Percentiles rank a stretch among this genome's conserved stretches.
These are phyloP conservation scores for Aegilops sharonensis DNA, from an alignment of 176 grass and related monocot species.

Conservation along the genomic window DNA sequence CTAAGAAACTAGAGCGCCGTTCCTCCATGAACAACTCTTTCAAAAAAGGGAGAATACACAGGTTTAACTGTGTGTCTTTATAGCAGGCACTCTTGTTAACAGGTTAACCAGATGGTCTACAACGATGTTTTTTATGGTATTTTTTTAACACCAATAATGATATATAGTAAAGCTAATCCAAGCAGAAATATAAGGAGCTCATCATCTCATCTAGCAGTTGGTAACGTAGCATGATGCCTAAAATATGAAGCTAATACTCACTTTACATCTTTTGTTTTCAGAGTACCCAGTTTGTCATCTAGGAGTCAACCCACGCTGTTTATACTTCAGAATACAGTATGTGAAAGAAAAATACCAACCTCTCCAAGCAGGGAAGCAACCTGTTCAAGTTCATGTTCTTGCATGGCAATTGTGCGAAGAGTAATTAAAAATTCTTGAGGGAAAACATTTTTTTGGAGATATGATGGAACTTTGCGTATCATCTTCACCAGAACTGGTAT, in stretches of 20 bases:
- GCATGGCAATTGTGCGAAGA: slow-evolving; percentile 79
- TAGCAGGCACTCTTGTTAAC: no score
- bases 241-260: background rate
- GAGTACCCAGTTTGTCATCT: background rate
- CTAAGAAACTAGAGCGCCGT: no score
- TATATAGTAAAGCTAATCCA: no score
- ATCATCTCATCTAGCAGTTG: background rate
- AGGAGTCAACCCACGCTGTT: background rate
- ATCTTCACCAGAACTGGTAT: slow-evolving; percentile 29
- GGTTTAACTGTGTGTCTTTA: no score
- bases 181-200: background rate
- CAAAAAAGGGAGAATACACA: no score
- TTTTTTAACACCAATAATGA: no score
- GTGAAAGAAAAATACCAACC: slow-evolving; percentile 38
- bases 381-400: slow-evolving; percentile 74
- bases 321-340: background rate
- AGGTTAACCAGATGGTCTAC: no score
- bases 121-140: no score
- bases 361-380: slow-evolving; percentile 62
- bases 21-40: no score
- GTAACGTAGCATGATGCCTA: background rate
- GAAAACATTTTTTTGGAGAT: slow-evolving; percentile 68
- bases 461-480: slow-evolving; percentile 75
- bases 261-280: background rate
- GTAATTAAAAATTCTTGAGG: slow-evolving; percentile 73